Base-by-base conservation (phyloP, 225 moss, liverwort and hornwort genomes). In the Physcomitrium patens region DNA sequence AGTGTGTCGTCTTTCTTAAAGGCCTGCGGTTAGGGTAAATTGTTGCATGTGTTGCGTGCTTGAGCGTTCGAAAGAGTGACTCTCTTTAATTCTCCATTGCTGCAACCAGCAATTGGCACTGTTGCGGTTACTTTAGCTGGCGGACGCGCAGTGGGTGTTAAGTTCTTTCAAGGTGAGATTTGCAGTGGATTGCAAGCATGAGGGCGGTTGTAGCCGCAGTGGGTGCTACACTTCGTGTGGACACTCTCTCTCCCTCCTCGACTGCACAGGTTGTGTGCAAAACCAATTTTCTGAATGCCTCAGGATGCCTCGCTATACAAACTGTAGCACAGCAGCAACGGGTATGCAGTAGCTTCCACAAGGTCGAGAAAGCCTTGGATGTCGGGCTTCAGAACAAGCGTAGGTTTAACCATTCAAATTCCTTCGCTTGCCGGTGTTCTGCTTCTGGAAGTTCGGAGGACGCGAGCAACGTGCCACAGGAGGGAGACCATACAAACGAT, bases 371-470 rank as follows among this genome's bases (percentile, higher is more conserved):
- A 74, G 74, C 67, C 4, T 84, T 80, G 74, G 86, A 91, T 49
- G 26, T 41, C 60, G 86, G 89, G 24, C 85, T 82, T 75, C 86
- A 77, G 31, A 85, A 65, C 51, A 84, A 64, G 69, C 81, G 78
- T 16, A 84, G 85, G 60, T 90, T 83, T 4, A 37, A 37, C 27
- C 81, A 87, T 53, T 71, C 79, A 45, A 82, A 81, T 59, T 58
- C 72, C 24, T 89, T 88, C 51, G 84, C 79, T 24, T 92, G 91
- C 80, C 92, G 92, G 77, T 94, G 88, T 72, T 62, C 78, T 59
- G 82, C 87, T 3, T 77, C 72, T 41, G 81, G 76, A 31, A 71
- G 65, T 22, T 76, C 87, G 3, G 87, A 89, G 72, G 87, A 84
- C 48, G 79, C 73, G 27, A 88, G 71, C 77, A 80, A 76, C 45